These are phyloP conservation scores for Dipodascus geniculatus DNA, from an alignment of 805 yeast species.

Conservation along the genomic window DNA sequence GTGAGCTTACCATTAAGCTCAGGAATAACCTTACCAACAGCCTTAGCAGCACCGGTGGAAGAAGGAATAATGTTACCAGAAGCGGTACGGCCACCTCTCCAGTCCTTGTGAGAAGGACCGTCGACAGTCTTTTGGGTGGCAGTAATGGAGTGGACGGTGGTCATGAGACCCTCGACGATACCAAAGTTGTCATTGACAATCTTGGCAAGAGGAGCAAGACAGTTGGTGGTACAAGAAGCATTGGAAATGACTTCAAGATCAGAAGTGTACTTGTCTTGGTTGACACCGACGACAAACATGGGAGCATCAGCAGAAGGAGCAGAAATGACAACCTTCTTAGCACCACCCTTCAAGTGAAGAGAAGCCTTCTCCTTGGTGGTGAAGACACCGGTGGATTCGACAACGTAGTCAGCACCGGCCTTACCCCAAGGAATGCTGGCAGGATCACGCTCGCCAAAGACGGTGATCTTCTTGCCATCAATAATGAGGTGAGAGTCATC, in stretches of 20 bases:
- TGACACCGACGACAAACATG: conserved; percentile 91
- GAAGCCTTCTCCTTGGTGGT: conserved; percentile 69
- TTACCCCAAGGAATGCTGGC: conserved; percentile 80
- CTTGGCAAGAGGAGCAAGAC: conserved; percentile 91
- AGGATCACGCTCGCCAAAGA: conserved; percentile 79
- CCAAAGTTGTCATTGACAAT: conserved; percentile 77
- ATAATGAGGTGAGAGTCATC: conserved; percentile 48
- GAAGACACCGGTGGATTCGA: conserved; percentile 94
- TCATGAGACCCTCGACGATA: conserved; percentile 86
- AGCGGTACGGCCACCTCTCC: conserved; percentile 98
- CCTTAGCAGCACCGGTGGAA: conserved; percentile 96
- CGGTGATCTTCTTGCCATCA: conserved; percentile 54
- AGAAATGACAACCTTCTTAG: conserved; percentile 88
- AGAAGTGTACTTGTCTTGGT: conserved; percentile 64
- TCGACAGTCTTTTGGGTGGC: conserved; percentile 95
- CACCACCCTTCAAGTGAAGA: conserved; percentile 82
- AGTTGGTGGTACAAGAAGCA: conserved; percentile 94
- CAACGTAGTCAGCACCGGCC: conserved; percentile 70
- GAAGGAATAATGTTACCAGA: conserved; percentile 93
- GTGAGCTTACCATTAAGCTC: conserved; percentile 85
- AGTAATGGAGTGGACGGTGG: conserved; percentile 92
- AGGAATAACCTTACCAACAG: conserved; percentile 92
- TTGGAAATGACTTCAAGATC: conserved; percentile 73
- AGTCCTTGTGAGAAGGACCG: conserved; percentile 95
- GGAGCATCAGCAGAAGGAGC: conserved; percentile 93